Evolutionary conservation across 2,329 filamentous ascomycete genomes (phyloP).

Genomic region (Paradendryphiella salina): DNA sequence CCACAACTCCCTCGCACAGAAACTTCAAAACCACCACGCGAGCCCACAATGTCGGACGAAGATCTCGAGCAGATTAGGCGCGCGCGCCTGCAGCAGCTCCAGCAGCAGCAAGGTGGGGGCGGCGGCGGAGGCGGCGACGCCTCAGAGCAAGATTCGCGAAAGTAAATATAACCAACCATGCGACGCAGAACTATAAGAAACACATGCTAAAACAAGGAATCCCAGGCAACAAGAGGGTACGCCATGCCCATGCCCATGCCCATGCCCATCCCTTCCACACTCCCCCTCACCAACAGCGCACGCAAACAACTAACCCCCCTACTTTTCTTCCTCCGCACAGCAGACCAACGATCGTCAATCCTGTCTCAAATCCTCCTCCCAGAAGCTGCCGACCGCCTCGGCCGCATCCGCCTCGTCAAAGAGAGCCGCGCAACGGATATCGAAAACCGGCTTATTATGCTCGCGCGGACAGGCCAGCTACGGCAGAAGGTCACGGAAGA

Average conservation of each 20-base stretch:
- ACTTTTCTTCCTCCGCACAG: too few species aligned
- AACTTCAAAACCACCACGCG: background rate
- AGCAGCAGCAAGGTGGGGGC: conserved; percentile 67
- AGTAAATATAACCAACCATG: conserved; percentile 15
- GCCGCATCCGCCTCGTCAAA: conserved; percentile 94
- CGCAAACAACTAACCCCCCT: conserved; percentile 45
- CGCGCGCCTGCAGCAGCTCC: conserved; percentile 90
- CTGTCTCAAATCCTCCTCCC: conserved; percentile 93
- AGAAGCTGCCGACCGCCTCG: conserved; percentile 88
- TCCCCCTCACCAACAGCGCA: background rate
- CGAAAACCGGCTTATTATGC: conserved; percentile 89
- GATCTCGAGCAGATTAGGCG: conserved; percentile 83
- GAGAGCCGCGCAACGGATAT: conserved; percentile 86
- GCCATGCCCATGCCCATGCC: conserved; percentile 17
- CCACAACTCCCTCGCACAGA: background rate
- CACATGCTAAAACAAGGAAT: background rate
- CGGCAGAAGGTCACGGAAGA: conserved; percentile 85
- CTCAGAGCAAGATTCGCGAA: conserved; percentile 64
- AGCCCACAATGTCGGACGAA: conserved; percentile 62
- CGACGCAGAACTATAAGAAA: background rate
- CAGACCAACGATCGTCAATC: conserved; percentile 74
- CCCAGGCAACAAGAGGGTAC: conserved; percentile 30
- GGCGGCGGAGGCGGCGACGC: conserved; percentile 58
- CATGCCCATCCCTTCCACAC: conserved; percentile 45
- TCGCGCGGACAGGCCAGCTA: conserved; percentile 86